These are phyloP conservation scores for Fusarium liriodendri DNA, from an alignment of 2,329 filamentous ascomycete genomes.

Conservation along the genomic window DNA sequence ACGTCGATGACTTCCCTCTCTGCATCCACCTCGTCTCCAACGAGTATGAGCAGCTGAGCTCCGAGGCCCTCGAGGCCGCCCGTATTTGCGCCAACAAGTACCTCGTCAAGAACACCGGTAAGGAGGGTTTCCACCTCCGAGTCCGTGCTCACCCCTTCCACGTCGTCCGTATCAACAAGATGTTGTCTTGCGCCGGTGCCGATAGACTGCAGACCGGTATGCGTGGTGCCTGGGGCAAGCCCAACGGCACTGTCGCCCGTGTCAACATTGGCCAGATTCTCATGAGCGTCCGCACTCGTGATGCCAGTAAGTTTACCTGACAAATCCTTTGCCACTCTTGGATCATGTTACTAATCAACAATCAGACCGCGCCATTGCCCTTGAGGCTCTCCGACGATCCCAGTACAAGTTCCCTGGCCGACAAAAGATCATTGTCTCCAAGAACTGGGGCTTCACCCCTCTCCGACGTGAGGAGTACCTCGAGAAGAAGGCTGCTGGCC, in stretches of 20 bases:
- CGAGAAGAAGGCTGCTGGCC: constrained; percentile 91
- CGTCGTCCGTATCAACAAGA: constrained; percentile 99
- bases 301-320: constrained; percentile 73
- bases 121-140: constrained; percentile 80
- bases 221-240: constrained; percentile 99
- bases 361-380: constrained; percentile 86
- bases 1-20: constrained; percentile 99
- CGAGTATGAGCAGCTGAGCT: constrained; percentile 99
- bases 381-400: constrained; percentile 98
- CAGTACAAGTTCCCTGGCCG: constrained; percentile 99
- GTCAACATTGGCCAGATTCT: constrained; percentile 99
- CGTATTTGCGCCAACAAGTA: constrained; percentile 99
- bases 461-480: constrained; percentile 98
- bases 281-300: constrained; percentile 96
- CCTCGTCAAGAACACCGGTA: constrained; percentile 77
- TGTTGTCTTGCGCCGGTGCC: constrained; percentile 99
- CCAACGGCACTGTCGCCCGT: constrained; percentile 98
- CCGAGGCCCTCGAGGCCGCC: constrained; percentile 98
- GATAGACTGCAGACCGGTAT: constrained; percentile 99
- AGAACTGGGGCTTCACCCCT: constrained; percentile 99
- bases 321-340: constrained; percentile 22
- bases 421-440: constrained; percentile 99
- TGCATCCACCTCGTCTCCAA: constrained; percentile 99
- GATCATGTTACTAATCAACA: constrained; percentile 41
- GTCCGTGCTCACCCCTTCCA: constrained; percentile 98